Percentiles rank a stretch among this genome's conserved stretches.
Conservation (phyloP, 2,329 filamentous ascomycete genomes). For the Talaromyces funiculosus region DNA sequence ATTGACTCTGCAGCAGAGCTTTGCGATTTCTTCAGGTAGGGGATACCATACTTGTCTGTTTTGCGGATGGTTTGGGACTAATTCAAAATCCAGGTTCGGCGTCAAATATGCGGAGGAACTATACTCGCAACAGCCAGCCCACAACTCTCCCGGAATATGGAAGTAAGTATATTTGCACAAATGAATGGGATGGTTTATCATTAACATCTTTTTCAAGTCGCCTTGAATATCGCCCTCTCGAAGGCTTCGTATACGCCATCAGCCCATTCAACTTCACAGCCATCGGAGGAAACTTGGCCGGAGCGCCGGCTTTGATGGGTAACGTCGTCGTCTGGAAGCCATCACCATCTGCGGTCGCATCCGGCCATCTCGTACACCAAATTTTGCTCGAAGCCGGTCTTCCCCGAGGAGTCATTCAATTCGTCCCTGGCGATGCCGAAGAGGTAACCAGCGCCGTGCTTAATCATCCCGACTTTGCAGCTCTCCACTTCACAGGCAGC, state of each 20-base stretch:
- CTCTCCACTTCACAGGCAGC: conserved; percentile 92
- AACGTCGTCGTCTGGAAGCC: conserved; percentile 98
- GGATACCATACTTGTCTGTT: not conserved
- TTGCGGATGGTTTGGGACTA: not conserved
- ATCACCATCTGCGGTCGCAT: conserved; percentile 75
- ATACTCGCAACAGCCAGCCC: conserved; percentile 78
- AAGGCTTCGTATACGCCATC: conserved; percentile 91
- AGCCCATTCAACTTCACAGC: conserved; percentile 97
- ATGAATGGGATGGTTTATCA: not conserved
- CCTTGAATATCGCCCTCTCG: conserved; percentile 78
- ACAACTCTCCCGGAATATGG: conserved; percentile 80
- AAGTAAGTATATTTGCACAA: conserved; percentile 49
- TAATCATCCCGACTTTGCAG: conserved; percentile 71
- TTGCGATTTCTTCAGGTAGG: conserved; percentile 73
- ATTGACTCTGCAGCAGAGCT: conserved; percentile 92
- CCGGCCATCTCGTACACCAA: conserved; percentile 81
- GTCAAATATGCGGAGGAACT: conserved; percentile 90
- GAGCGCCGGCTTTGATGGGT: conserved; percentile 77
- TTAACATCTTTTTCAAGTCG: conserved; percentile 42
- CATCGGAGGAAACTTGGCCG: conserved; percentile 78
- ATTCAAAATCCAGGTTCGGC: conserved; percentile 57
- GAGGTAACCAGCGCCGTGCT: conserved; percentile 73
- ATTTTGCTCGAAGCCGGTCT: conserved; percentile 62
- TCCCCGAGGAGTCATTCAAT: conserved; percentile 83
- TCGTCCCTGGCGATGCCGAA: conserved; percentile 80